Conservation (phyloP, 495 filamentous ascomycete species). For the Penicillium riverlandense region DNA sequence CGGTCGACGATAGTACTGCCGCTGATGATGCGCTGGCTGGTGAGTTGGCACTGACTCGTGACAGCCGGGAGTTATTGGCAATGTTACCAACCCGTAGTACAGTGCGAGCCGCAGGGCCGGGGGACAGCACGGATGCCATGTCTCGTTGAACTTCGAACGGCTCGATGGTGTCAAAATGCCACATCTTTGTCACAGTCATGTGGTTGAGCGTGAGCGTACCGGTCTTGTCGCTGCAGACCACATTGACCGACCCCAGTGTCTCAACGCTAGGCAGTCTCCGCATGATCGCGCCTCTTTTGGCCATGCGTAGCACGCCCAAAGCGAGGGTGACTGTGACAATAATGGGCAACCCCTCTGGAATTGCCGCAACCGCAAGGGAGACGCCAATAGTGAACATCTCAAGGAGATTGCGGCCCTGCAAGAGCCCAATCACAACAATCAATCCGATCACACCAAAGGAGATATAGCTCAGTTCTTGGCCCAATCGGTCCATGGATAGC, state of each 20-base stretch:
- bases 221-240: slow-evolving; percentile 98
- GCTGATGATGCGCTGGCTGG: slow-evolving; percentile 63
- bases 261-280: slow-evolving; percentile 93
- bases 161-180: slow-evolving; percentile 70
- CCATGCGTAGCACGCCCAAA: slow-evolving; percentile 91
- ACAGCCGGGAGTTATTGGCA: slow-evolving; percentile 87
- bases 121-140: slow-evolving; percentile 48
- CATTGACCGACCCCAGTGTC: slow-evolving; percentile 95
- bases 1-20: slow-evolving; percentile 70
- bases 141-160: slow-evolving; percentile 72
- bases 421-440: slow-evolving; percentile 81
- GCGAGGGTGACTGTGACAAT: slow-evolving; percentile 97
- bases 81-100: slow-evolving; percentile 90
- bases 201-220: slow-evolving; percentile 95
- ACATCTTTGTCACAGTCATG: slow-evolving; percentile 96
- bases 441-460: slow-evolving; percentile 92
- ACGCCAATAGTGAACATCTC: slow-evolving; percentile 98
- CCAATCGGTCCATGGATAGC: slow-evolving; percentile 91
- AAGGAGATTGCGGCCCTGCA: slow-evolving; percentile 80
- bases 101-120: slow-evolving; percentile 64
- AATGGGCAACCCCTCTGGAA: slow-evolving; percentile 94
- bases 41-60: slow-evolving; percentile 50
- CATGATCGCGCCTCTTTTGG: slow-evolving; percentile 86
- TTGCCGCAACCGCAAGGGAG: slow-evolving; percentile 91
- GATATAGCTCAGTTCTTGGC: slow-evolving; percentile 88